phyloP scores from a whole-genome alignment of 805 yeast species.

The Metschnikowia orientalis region DNA sequence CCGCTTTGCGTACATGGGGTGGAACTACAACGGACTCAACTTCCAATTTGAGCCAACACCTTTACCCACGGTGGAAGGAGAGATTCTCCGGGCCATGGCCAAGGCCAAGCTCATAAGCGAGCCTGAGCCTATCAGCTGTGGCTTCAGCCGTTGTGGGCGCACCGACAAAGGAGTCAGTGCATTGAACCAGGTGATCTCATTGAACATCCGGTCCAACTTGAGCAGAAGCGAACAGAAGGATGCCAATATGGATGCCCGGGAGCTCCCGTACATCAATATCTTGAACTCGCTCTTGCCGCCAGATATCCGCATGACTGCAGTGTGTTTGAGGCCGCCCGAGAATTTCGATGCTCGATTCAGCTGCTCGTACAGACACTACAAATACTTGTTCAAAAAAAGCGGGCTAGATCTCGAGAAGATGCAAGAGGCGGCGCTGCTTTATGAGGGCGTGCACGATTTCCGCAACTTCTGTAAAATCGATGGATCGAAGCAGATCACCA shows the following conservation, averaged over 20 bases:
- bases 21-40: conserved; percentile 92
- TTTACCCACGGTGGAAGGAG: conserved; percentile 82
- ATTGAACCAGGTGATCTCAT: conserved; percentile 86
- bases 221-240: conserved; percentile 57
- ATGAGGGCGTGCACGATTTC: conserved; percentile 80
- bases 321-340: conserved; percentile 77
- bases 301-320: conserved; percentile 78
- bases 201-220: conserved; percentile 68
- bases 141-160: conserved; percentile 88
- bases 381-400: conserved; percentile 63
- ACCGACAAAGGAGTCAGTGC: conserved; percentile 98
- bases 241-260: conserved; percentile 55
- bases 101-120: conserved; percentile 62
- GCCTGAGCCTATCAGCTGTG: conserved; percentile 55
- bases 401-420: conserved; percentile 61
- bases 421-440: conserved; percentile 60
- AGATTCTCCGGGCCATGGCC: conserved; percentile 65
- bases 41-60: conserved; percentile 71
- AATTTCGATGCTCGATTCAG: conserved; percentile 91
- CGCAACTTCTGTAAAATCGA: conserved; percentile 93
- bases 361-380: conserved; percentile 80
- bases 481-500: conserved; percentile 87
- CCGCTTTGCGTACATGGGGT: conserved; percentile 83
- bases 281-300: conserved; percentile 74
- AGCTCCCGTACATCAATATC: conserved; percentile 70